Conservation (phyloP, 163 green algal species). For the Botryococcus braunii region DNA sequence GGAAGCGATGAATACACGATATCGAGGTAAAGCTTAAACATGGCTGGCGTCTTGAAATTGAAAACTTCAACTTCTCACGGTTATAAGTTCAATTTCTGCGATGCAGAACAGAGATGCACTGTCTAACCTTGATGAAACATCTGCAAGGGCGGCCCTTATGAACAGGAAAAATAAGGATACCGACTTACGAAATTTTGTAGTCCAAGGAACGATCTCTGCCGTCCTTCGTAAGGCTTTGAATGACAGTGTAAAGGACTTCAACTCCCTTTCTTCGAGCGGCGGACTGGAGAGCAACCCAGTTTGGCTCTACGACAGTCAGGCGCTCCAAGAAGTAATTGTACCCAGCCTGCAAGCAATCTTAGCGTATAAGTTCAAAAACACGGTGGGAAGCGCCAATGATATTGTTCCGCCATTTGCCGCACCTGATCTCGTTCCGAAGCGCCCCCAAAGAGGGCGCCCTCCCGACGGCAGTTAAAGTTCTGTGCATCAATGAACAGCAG, state of each 20-base stretch:
- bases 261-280: slow-evolving; percentile 27
- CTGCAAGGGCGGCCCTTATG: not conserved
- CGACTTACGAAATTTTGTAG: slow-evolving; percentile 61
- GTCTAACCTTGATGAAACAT: not conserved
- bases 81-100: not conserved
- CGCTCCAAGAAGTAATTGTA: slow-evolving; percentile 35
- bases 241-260: slow-evolving; percentile 63
- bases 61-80: too few relatives aligned
- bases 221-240: slow-evolving; percentile 47
- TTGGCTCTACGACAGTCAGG: slow-evolving; percentile 16
- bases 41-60: too few relatives aligned
- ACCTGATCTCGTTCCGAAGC: too few relatives aligned
- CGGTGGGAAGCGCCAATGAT: too few relatives aligned
- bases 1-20: too few relatives aligned
- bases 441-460: too few relatives aligned
- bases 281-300: slow-evolving; percentile 31
- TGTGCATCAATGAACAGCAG: slow-evolving; percentile 58
- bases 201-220: slow-evolving; percentile 51
- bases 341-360: slow-evolving; percentile 9
- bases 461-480: slow-evolving; percentile 63
- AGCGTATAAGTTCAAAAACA: too few relatives aligned
- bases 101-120: not conserved
- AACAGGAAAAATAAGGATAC: not conserved
- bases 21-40: too few relatives aligned
- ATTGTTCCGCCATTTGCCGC: too few relatives aligned